Evolutionary conservation across 495 filamentous ascomycete species (phyloP).

Genomic region (Staphylotrichum tortipilum): DNA sequence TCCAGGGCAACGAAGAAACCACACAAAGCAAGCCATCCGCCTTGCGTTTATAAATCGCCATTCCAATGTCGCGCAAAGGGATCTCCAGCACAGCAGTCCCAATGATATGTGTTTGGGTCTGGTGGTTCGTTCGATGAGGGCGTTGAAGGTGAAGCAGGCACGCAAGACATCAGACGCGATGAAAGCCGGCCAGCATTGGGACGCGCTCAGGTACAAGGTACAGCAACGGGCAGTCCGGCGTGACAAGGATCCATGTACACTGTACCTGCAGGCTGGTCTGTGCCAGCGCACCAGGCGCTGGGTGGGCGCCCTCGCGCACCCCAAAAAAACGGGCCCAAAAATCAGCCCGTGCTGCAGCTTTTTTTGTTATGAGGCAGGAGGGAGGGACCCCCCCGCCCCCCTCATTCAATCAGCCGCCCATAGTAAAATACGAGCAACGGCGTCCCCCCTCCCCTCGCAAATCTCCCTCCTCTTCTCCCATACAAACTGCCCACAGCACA

Average conservation of each 20-base stretch:
- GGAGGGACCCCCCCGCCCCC: constrained; percentile 24
- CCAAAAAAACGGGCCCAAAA: constrained; percentile 25
- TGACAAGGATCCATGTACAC: constrained; percentile 11
- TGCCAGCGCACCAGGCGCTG: too few relatives aligned
- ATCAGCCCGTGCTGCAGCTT: constrained; percentile 27
- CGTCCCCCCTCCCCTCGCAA: constrained; percentile 48
- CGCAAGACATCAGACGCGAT: background rate
- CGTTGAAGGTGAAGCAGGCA: background rate
- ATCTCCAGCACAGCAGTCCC: too few relatives aligned
- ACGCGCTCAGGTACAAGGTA: constrained; percentile 15
- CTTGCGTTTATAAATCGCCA: too few relatives aligned
- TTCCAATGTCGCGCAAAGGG: too few relatives aligned
- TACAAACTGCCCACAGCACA: constrained; percentile 35
- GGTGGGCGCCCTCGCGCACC: constrained; percentile 13
- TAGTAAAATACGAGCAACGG: constrained; percentile 52
- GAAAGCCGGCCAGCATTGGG: background rate
- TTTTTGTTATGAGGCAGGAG: constrained; percentile 37
- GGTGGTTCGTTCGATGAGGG: too few relatives aligned
- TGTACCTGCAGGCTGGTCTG: constrained; percentile 8
- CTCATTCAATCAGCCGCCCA: constrained; percentile 47
- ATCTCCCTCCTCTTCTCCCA: constrained; percentile 43
- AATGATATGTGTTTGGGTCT: background rate
- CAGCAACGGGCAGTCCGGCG: constrained; percentile 10
- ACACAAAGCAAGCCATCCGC: too few relatives aligned
- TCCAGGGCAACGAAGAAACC: too few relatives aligned